Evolutionary conservation across 148 eudicot species (phyloP), one percentile per base, ranked within the genome.

Genomic region (Cornus florida): DNA sequence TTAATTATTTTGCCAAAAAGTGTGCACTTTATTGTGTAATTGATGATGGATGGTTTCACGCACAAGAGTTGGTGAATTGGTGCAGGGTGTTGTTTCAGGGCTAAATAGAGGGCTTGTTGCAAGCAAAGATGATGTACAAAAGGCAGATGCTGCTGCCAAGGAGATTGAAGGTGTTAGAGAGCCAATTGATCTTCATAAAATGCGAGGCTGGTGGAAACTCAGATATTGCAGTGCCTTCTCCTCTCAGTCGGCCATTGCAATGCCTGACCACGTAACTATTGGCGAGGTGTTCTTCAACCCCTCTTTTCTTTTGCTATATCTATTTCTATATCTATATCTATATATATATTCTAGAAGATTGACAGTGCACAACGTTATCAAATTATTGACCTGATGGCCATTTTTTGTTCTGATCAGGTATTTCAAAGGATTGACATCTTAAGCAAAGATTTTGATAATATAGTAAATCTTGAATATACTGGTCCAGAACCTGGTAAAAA

Each of bases 51-150:
- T 28, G 28, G 1, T 0, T 0, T 28, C 56, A 43, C 5, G 67
- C 65, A 46, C 38, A 14, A 19, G 10, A 7, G 39, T 22, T 82
- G 66, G 67, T 59, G 20, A 33, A 81, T 74, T 83, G 28, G 28
- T 28, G 78, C 91, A 93, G 99, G 84, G 90, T 87, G 87, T 85
- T 39, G 92, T 93, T 67, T 92, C 97, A 20, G 97, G 97, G 85
- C 87, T 95, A 78, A 95, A 95, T 72, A 92, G 97, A 92, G 99
- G 99, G 60, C 97, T 95, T 75, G 99, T 91, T 69, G 97, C 97
- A 50, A 92, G 75, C 68, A 94, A 92, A 86, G 91, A 93, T 77
- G 97, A 93, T 88, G 77, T 93, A n/a, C 81, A 82, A 60, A 86
- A 67, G 69, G 99, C 97, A 77, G 97, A 95, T 86, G 90, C 67